Conservation (phyloP, 73 alveolate genomes). For the Diophrys sp. region DNA sequence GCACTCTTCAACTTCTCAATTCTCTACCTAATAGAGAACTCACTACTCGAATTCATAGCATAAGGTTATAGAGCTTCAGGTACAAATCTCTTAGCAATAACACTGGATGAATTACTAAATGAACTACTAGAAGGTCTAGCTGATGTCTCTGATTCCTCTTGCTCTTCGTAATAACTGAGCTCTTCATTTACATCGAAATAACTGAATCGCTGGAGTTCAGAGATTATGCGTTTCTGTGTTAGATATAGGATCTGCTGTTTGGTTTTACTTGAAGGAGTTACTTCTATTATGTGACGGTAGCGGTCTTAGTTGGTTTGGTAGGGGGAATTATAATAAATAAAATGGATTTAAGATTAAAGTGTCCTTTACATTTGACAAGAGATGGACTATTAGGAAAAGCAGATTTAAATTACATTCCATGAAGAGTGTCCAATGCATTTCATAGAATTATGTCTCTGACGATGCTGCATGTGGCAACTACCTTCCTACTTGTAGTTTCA, state of each 20-base stretch:
- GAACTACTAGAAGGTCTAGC: conserved; percentile 1
- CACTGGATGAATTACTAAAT: not conserved
- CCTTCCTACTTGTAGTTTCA: too few species aligned
- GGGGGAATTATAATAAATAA: not conserved
- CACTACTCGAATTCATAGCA: not conserved
- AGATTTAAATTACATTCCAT: too few species aligned
- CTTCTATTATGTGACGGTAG: not conserved
- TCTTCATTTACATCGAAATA: not conserved
- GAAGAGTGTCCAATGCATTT: too few species aligned
- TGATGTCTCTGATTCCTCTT: not conserved
- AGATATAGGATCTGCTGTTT: not conserved
- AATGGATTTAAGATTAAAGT: too few species aligned
- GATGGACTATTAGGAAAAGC: too few species aligned
- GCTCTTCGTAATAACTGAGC: not conserved
- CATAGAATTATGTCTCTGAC: too few species aligned
- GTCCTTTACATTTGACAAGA: too few species aligned
- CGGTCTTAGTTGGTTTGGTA: not conserved
- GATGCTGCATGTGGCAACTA: too few species aligned
- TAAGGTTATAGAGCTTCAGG: not conserved
- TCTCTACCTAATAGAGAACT: not conserved
- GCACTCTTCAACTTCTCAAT: not conserved
- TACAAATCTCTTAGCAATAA: not conserved
- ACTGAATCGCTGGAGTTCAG: not conserved
- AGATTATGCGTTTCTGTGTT: not conserved
- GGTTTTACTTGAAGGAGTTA: not conserved